Evolutionary conservation across 768 basidiomycete genomes (phyloP), one percentile per base, ranked within the genome.

Genomic region (Fomitopsis pulvina): DNA sequence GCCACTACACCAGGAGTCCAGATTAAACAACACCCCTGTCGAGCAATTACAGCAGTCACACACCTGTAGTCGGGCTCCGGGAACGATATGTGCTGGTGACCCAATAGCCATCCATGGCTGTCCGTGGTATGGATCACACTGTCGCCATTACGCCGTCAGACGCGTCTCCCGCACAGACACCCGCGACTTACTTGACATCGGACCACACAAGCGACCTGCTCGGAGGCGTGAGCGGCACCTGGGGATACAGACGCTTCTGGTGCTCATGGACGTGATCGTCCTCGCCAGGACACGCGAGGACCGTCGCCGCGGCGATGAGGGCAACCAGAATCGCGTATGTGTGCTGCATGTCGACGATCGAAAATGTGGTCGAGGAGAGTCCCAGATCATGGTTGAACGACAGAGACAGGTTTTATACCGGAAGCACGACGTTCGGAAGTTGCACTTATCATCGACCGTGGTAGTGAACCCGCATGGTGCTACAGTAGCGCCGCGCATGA

Each of bases 51-150:
- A 91, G 91, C 30, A 91, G 73, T 14, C 18, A 69, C 85, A 83
- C 84, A 27, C 85, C 76, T 78, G 64, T 86, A 89, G 62, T 85
- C 83, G 0, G 87, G 86, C 57, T 92, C 88, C 0, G 87, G 87
- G 60, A 76, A 80, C 2, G 74, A 75, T 2, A 68, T 16, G 59
- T 90, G 85, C 58, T 89, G 87, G 68, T 95, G 92, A 1, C 92
- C 92, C 30, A 92, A 73, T 3, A 94, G 70, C 85, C 85, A 85
- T 24, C 85, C 80, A 68, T 87, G 84, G 32, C 79, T 87, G 64
- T 93, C 91, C 0, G 92, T 93, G 2, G 90, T 93, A 58, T 85
- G 81, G 41, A 93, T 75, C 58, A 93, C 77, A 61, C 94, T 94
- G 49, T 48, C 4, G 21, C 10, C 42, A 12, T 4, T 18, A 20